phyloP scores from a whole-genome alignment of 768 basidiomycete genomes.

The Termitomyces sp. region DNA sequence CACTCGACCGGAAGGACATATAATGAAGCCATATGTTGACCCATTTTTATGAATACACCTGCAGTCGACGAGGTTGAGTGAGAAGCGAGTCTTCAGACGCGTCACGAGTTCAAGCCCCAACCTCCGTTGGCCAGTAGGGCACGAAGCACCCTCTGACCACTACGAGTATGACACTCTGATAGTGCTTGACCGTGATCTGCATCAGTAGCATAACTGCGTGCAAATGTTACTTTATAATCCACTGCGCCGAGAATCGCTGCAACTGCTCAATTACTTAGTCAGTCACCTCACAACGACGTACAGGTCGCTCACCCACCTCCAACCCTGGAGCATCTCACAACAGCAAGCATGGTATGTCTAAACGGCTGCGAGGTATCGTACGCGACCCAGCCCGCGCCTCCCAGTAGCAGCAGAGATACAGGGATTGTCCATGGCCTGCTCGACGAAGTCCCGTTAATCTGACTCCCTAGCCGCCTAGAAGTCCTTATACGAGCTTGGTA shows the following conservation, averaged over 20 bases:
- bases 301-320: conserved; percentile 46
- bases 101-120: conserved; percentile 26
- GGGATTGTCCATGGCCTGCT: conserved; percentile 35
- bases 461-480: conserved; percentile 6
- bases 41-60: conserved; percentile 88
- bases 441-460: neutral
- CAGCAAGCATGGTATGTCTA: conserved; percentile 72
- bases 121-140: conserved; percentile 91
- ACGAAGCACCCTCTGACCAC: conserved; percentile 73
- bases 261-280: conserved; percentile 35
- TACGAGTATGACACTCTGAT: conserved; percentile 81
- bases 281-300: conserved; percentile 18
- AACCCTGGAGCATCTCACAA: conserved; percentile 76
- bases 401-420: conserved; percentile 33
- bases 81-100: conserved; percentile 7
- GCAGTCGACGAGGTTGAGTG: neutral
- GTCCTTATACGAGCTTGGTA: conserved; percentile 11
- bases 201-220: conserved; percentile 47
- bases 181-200: conserved; percentile 52
- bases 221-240: conserved; percentile 73
- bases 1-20: conserved; percentile 52
- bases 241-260: conserved; percentile 63
- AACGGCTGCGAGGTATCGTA: conserved; percentile 75
- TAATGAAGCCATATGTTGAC: conserved; percentile 81
- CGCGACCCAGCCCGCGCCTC: conserved; percentile 39